A percentile compares a stretch with the other conserved stretches of the same genome.
Evolutionary conservation across 345 rosid genomes (phyloP).

Genomic region (Arabis hirsuta): DNA sequence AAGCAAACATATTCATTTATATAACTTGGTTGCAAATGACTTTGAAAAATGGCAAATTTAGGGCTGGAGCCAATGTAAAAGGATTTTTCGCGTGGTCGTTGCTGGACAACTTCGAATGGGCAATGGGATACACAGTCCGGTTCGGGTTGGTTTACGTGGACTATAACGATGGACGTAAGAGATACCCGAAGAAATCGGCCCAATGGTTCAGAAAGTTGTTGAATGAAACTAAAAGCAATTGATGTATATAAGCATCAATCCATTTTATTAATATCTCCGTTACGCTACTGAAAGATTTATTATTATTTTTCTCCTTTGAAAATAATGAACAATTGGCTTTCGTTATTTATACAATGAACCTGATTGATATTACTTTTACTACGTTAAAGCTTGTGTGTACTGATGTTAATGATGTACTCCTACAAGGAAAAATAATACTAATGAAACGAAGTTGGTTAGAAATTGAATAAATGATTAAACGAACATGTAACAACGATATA

Average conservation of each 20-base stretch:
- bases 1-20: neutral
- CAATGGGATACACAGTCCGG: constrained; percentile 46
- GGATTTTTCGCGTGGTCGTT: constrained; percentile 56
- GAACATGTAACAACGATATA: neutral
- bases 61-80: constrained; percentile 51
- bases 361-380: neutral
- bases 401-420: neutral
- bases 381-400: neutral
- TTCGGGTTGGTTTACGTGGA: constrained; percentile 52
- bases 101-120: constrained; percentile 54
- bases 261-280: neutral
- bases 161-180: constrained; percentile 41
- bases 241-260: neutral
- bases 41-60: neutral
- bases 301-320: constrained; percentile 12
- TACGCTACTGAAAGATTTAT: neutral
- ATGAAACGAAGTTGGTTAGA: neutral
- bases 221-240: constrained; percentile 27
- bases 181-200: constrained; percentile 45
- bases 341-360: neutral
- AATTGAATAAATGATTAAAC: neutral
- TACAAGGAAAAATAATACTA: neutral
- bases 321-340: constrained; percentile 23
- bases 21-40: no score
- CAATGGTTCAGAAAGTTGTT: constrained; percentile 37